A percentile compares a stretch with the other conserved stretches of the same genome.
phyloP scores from a whole-genome alignment of 2,329 filamentous ascomycete genomes.

The Penicillium freii region DNA sequence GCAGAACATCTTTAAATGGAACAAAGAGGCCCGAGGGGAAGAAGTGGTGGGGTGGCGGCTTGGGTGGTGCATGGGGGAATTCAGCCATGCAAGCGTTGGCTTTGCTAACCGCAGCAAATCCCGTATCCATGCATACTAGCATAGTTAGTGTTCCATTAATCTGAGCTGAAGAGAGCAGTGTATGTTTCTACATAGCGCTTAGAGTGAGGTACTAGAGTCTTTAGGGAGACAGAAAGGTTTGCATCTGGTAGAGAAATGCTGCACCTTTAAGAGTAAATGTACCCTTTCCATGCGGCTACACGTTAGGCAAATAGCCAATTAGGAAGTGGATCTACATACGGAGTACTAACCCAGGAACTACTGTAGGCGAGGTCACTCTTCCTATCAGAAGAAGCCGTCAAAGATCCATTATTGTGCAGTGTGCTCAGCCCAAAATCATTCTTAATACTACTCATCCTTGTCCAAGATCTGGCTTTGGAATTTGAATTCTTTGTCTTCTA shows the following conservation, averaged over 20 bases:
- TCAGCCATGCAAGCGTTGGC: neutral
- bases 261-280: neutral
- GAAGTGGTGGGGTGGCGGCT: neutral
- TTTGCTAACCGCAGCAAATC: neutral
- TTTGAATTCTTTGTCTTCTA: conserved; percentile 4
- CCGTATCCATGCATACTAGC: neutral
- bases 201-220: neutral
- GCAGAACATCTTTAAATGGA: neutral
- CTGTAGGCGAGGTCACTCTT: neutral
- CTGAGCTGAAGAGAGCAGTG: neutral
- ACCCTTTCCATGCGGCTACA: too few species aligned
- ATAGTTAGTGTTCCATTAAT: neutral
- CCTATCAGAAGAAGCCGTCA: neutral
- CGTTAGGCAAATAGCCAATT: neutral
- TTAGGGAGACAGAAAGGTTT: neutral
- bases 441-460: neutral
- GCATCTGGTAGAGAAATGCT: neutral
- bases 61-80: too few species aligned
- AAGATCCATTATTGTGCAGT: neutral
- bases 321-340: neutral
- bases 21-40: neutral
- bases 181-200: too few species aligned
- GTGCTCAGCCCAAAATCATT: neutral
- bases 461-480: neutral
- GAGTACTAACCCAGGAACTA: neutral